Percentiles rank a stretch among this genome's conserved stretches.
Evolutionary conservation across 495 filamentous ascomycete species (phyloP).

Genomic region (Penicillium flavigenum): DNA sequence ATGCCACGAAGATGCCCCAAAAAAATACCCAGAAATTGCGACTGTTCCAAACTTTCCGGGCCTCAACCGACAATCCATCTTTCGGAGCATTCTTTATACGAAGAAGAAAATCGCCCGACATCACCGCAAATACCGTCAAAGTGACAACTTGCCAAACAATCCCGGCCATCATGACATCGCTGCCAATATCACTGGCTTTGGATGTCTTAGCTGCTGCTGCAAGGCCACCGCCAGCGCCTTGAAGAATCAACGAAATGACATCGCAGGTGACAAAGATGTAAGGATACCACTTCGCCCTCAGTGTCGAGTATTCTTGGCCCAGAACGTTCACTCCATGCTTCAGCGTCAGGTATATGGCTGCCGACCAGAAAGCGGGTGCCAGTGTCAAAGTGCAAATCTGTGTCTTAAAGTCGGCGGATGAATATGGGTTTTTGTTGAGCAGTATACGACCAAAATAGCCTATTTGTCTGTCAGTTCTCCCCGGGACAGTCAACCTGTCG

Average conservation of each 20-base stretch:
- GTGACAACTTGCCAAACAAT: not conserved
- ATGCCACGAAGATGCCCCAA: not conserved
- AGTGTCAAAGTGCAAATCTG: not conserved
- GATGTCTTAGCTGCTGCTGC: not conserved
- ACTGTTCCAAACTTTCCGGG: not conserved
- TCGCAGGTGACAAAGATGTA: slow-evolving; percentile 4
- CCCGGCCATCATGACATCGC: not conserved
- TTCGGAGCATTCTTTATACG: not conserved
- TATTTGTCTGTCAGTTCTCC: not conserved
- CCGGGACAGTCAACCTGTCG: not conserved
- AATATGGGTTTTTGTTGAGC: not conserved
- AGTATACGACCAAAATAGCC: not conserved
- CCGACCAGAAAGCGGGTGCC: not conserved
- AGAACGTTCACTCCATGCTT: not conserved
- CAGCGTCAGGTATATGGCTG: not conserved
- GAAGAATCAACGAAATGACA: not conserved
- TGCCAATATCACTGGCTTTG: not conserved
- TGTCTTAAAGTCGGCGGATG: not conserved
- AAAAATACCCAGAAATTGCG: not conserved
- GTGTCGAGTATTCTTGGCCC: not conserved
- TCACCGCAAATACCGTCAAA: not conserved
- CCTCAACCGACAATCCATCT: not conserved
- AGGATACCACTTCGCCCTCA: not conserved
- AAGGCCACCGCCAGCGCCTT: not conserved
- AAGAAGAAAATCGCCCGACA: not conserved